These are phyloP conservation scores for Alternaria hordeiaustralica DNA, from an alignment of 2,329 filamentous ascomycete species.

Conservation along the genomic window DNA sequence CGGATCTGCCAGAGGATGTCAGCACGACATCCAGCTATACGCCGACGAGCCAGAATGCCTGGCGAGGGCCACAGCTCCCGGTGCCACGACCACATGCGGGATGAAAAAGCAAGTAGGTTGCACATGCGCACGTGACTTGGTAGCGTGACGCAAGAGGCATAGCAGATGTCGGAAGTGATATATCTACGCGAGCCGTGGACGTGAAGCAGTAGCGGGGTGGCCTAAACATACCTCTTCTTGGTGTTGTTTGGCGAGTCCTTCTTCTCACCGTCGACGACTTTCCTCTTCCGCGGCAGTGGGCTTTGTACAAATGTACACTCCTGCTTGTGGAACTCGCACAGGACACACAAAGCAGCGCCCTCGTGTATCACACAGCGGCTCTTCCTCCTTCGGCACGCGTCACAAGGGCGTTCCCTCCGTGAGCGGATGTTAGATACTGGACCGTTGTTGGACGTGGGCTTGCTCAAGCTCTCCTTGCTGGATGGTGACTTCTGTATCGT, in stretches of 20 bases:
- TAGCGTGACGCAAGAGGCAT: constrained; percentile 11
- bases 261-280: constrained; percentile 69
- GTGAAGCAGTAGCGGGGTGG: constrained; percentile 23
- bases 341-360: constrained; percentile 72
- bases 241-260: constrained; percentile 62
- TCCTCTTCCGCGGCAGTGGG: constrained; percentile 80
- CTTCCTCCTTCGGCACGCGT: constrained; percentile 76
- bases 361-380: constrained; percentile 81
- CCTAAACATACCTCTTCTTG: constrained; percentile 71
- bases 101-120: constrained; percentile 5
- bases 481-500: constrained; percentile 49
- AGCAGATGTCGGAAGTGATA: constrained; percentile 2
- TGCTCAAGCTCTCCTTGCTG: constrained; percentile 52
- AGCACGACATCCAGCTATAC: constrained; percentile 23
- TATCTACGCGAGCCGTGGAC: constrained; percentile 12
- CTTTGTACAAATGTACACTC: constrained; percentile 81
- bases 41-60: neutral
- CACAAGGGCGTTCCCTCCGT: constrained; percentile 55
- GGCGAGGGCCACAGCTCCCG: neutral
- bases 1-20: constrained; percentile 42
- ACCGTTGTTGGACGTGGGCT: constrained; percentile 44
- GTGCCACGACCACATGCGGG: neutral
- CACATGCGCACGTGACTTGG: constrained; percentile 33
- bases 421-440: constrained; percentile 49
- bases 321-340: constrained; percentile 78